Conservation (phyloP, 2,329 filamentous ascomycete genomes). For the Colletotrichum camelliae region DNA sequence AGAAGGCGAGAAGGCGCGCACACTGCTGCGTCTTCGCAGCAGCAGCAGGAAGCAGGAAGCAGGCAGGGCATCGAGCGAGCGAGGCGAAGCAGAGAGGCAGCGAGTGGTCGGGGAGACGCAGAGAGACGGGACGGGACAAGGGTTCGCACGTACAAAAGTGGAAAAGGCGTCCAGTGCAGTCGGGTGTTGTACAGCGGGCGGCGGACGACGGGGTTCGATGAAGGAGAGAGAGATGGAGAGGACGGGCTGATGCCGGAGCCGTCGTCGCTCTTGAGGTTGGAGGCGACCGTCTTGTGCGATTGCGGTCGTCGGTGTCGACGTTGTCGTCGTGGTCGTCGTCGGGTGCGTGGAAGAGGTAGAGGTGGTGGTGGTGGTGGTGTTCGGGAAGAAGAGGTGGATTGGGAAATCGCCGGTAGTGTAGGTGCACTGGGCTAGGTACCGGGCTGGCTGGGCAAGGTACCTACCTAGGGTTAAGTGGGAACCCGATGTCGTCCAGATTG, state of each 20-base stretch:
- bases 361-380: background rate
- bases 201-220: background rate
- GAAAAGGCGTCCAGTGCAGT: slow-evolving; percentile 1
- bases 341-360: background rate
- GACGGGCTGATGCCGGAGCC: background rate
- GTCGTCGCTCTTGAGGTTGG: background rate
- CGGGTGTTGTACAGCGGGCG: background rate
- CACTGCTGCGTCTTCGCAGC: background rate
- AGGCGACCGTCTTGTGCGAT: background rate
- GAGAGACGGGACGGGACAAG: background rate
- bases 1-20: background rate
- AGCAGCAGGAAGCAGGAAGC: background rate
- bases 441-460: background rate
- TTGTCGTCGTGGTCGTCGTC: background rate
- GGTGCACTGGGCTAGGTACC: background rate
- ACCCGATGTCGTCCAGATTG: slow-evolving; percentile 12
- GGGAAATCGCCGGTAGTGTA: background rate
- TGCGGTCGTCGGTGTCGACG: background rate
- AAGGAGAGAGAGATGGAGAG: background rate
- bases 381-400: background rate
- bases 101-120: background rate
- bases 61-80: background rate
- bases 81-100: slow-evolving; percentile 4
- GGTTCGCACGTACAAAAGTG: slow-evolving; percentile 18
- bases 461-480: background rate